Evolutionary conservation across 768 basidiomycete species (phyloP), one percentile per base, ranked within the genome.

Genomic region (Mycena floridula): DNA sequence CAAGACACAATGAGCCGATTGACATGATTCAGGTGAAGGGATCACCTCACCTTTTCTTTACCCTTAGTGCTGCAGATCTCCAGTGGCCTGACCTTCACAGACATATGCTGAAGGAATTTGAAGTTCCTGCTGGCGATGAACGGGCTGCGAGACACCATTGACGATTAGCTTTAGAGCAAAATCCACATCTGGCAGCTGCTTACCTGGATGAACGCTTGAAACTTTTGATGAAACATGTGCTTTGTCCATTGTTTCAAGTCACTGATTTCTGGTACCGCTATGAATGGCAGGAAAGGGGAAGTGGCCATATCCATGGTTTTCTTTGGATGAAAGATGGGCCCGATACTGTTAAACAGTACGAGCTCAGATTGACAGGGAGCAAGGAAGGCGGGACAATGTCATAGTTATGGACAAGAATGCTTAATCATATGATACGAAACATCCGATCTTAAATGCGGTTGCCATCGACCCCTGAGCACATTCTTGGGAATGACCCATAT

Each of bases 241-340:
- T 38, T 20, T 8, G 37, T 13, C 37, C 37, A 9, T 13, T 38
- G 9, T 38, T 38, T 38, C 9, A 18, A 11, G 20, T 38, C 37
- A 38, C 9, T 9, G 13, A 38, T 21, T 38, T 9, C 37, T 38
- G 37, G 37, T 38, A 38, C 20, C 37, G 37, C 11, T 38, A 38
- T 38, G 37, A 38, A 21, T 38, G 37, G 37, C 37, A 38, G 37
- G 37, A 38, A 18, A 8, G 37, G 8, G 37, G 37, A 21, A 38
- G 37, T 21, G 37, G 37, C 9, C 37, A 38, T 38, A 18, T 38
- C 12, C 37, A 38, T 38, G 37, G 37, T 20, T 38, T 38, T 18
- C 9, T 38, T 20, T 38, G 37, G 37, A 13, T 38, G 20, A 11
- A 38, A 13, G 37, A 38, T 21, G 37, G 9, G 8, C 37, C 37